These are phyloP conservation scores for Candida sanyaensis DNA, from an alignment of 1,139 yeast genomes.

Conservation along the genomic window DNA sequence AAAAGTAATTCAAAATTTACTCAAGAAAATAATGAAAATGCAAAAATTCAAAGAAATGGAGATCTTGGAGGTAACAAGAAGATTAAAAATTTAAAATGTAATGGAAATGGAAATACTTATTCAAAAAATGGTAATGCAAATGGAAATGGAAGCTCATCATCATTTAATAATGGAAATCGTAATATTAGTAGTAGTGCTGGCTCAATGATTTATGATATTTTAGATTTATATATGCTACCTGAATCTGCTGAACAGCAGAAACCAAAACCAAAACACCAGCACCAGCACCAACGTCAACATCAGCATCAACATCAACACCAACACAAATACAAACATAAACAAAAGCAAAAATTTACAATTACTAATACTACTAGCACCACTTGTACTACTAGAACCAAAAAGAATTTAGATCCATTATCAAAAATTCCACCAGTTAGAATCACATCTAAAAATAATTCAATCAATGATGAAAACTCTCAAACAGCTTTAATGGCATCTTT, in stretches of 20 bases:
- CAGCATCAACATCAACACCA: not conserved
- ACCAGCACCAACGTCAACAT: not conserved
- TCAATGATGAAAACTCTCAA: not conserved
- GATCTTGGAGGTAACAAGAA: not conserved
- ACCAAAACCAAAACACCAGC: not conserved
- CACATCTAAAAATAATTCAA: not conserved
- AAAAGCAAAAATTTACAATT: not conserved
- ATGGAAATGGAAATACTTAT: not conserved
- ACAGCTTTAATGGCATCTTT: constrained; percentile 9
- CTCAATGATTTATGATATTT: constrained; percentile 10
- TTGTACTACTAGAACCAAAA: too few relatives aligned
- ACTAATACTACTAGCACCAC: too few relatives aligned
- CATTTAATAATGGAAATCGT: not conserved
- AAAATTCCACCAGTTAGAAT: not conserved
- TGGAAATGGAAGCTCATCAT: not conserved
- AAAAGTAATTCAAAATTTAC: not conserved
- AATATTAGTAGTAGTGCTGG: constrained; percentile 3
- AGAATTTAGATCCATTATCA: not conserved
- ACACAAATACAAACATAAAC: not conserved
- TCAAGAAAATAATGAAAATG: not conserved
- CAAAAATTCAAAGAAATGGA: not conserved
- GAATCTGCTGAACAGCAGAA: constrained; percentile 2
- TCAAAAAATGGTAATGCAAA: not conserved
- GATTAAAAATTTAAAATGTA: not conserved
- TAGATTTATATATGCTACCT: constrained; percentile 11